Percentiles rank a stretch among this genome's conserved stretches.
Conservation (phyloP, 352 stramenopile species). For the Albugo laibachii region DNA sequence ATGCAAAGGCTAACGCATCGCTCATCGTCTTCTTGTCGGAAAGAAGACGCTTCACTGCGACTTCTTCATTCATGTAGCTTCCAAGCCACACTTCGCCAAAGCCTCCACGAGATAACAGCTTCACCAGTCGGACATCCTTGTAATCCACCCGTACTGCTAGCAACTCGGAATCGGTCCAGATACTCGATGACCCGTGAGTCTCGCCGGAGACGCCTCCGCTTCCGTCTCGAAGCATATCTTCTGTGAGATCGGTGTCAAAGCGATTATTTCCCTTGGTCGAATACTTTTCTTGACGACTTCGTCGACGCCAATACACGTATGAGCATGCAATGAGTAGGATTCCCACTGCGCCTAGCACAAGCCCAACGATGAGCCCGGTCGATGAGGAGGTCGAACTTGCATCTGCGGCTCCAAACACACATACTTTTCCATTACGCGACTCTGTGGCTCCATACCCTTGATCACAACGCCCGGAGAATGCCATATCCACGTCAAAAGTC, state of each 20-base stretch:
- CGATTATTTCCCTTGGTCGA: conserved; percentile 8
- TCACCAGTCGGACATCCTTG: conserved; percentile 25
- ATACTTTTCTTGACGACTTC: neutral
- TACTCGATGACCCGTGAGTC: conserved; percentile 21
- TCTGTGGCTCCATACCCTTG: conserved; percentile 3
- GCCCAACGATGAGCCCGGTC: conserved; percentile 21
- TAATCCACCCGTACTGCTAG: conserved; percentile 35
- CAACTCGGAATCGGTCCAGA: conserved; percentile 46
- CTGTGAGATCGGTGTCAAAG: conserved; percentile 15
- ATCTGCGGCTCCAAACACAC: neutral
- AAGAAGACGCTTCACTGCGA: conserved; percentile 42
- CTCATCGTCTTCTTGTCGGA: conserved; percentile 30
- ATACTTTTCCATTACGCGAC: neutral
- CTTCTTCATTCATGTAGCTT: conserved; percentile 35
- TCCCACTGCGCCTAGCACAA: conserved; percentile 17
- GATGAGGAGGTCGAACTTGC: conserved; percentile 8
- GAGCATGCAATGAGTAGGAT: conserved; percentile 23
- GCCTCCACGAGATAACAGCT: conserved; percentile 33
- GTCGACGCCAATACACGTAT: conserved; percentile 14
- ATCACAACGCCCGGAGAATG: conserved; percentile 13
- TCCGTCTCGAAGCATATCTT: conserved; percentile 12
- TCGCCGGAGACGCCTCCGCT: conserved; percentile 6
- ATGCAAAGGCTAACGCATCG: conserved; percentile 32
- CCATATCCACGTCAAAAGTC: conserved; percentile 20
- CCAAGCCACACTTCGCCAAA: conserved; percentile 55